These are phyloP conservation scores for Psophocarpus tetragonolobus DNA, from an alignment of 306 rosid species.

Conservation along the genomic window DNA sequence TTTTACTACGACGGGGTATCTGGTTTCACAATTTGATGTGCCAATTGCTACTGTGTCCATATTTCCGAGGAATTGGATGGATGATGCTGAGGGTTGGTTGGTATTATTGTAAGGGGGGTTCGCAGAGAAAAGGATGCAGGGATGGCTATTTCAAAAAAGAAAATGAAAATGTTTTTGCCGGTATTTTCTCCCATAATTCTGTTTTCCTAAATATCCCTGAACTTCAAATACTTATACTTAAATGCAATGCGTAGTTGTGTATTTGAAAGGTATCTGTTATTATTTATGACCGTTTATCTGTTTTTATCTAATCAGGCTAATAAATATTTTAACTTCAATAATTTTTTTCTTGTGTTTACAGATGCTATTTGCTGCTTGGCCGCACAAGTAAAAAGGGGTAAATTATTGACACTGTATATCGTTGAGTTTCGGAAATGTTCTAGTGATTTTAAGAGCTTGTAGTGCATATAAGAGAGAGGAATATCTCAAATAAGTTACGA, in stretches of 20 bases:
- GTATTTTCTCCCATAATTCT: constrained; percentile 27
- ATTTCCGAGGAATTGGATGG: constrained; percentile 65
- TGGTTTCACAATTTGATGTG: constrained; percentile 68
- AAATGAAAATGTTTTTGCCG: constrained; percentile 45
- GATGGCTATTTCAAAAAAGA: constrained; percentile 63
- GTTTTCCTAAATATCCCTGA: neutral
- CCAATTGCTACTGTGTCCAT: constrained; percentile 66
- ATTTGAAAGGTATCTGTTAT: neutral
- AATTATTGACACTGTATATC: neutral
- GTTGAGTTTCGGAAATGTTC: neutral
- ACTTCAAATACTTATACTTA: neutral
- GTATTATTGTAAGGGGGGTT: constrained; percentile 57
- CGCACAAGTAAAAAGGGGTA: neutral
- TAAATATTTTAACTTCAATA: neutral
- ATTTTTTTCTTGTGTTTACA: constrained; percentile 18
- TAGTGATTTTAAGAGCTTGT: neutral
- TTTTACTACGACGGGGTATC: constrained; percentile 63
- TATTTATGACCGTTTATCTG: neutral
- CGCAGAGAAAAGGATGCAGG: constrained; percentile 75
- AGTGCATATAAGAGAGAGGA: neutral
- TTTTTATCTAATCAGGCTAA: neutral
- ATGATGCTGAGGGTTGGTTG: constrained; percentile 68
- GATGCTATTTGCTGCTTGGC: neutral
- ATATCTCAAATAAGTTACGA: neutral
- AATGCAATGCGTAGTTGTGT: neutral